Evolutionary conservation across 2,329 filamentous ascomycete species (phyloP), one percentile per base, ranked within the genome.

Genomic region (Claviceps arundinis): DNA sequence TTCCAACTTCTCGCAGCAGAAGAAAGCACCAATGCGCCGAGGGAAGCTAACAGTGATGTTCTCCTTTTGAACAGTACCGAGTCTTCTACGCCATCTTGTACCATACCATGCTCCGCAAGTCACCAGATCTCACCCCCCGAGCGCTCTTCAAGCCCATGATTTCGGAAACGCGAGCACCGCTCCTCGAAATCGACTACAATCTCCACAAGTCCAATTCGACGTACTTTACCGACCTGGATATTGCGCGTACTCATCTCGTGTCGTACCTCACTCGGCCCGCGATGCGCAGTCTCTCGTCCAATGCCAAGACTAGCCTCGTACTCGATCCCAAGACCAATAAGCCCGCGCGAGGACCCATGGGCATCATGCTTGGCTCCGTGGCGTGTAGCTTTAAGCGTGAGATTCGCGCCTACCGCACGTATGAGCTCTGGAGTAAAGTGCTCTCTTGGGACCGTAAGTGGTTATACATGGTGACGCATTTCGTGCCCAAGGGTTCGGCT

Each of bases 121-220:
- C 70, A 52, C 70, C 70, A 54, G 66, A 66, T 22, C 74, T 78
- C 56, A 71, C 73, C 46, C 77, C 82, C 1, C 74, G 81, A 55
- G 79, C 84, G 42, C 78, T 93, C 57, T 93, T 91, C 71, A 78
- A 81, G 48, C 83, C 86, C 47, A 70, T 85, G 50, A 81, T 87
- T 54, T 81, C 83, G 16, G 72, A 74, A 41, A 80, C 84, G 6
- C 80, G 82, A 62, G 79, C 84, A 14, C 79, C 86, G 1, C 69
- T 86, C 51, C 76, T 86, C 59, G 89, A 95, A 69, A 88, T 84
- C 61, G 90, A 95, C 70, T 89, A 89, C 72, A 91, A 93, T 70
- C 63, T 89, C 44, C 86, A 91, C 75, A 89, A 90, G 65, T 83
- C 82, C 56, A 88, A 89, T 71, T 81, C 79, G 59, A 95, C 89